A percentile compares a stretch with the other conserved stretches of the same genome.
These are phyloP conservation scores for Quillaja saponaria DNA, from an alignment of 306 rosid species.

Conservation along the genomic window DNA sequence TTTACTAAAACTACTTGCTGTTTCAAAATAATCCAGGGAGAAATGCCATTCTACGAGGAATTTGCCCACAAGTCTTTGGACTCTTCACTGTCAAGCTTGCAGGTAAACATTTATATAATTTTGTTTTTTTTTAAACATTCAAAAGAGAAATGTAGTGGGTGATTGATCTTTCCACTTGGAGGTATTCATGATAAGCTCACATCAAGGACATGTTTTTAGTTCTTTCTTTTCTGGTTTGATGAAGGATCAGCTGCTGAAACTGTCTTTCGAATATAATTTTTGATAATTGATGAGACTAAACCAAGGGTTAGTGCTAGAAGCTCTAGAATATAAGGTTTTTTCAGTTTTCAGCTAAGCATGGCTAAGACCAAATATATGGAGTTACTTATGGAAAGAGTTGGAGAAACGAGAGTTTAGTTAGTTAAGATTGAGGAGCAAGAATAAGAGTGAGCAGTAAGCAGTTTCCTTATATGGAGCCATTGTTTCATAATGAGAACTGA, in stretches of 20 bases:
- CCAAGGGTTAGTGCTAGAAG: too few relatives aligned
- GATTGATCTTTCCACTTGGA: slow-evolving; percentile 5
- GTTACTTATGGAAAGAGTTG: too few relatives aligned
- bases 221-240: slow-evolving; percentile 23
- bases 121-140: slow-evolving; percentile 14
- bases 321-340: too few relatives aligned
- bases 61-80: slow-evolving; percentile 94
- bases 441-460: too few relatives aligned
- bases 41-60: slow-evolving; percentile 86
- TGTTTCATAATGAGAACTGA: too few relatives aligned
- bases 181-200: slow-evolving; percentile 1
- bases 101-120: slow-evolving; percentile 48
- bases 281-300: too few relatives aligned
- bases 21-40: slow-evolving; percentile 66
- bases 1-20: slow-evolving; percentile 19
- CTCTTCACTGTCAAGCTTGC: slow-evolving; percentile 96
- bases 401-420: too few relatives aligned
- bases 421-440: too few relatives aligned
- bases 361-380: too few relatives aligned
- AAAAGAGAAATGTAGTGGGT: slow-evolving; percentile 20
- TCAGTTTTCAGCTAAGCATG: too few relatives aligned
- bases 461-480: too few relatives aligned
- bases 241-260: slow-evolving; percentile 19
- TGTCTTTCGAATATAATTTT: too few relatives aligned
- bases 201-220: slow-evolving; percentile 24